Percentiles rank a stretch among this genome's conserved stretches.
Evolutionary conservation across 352 stramenopile species (phyloP).

Genomic region (Phytophthora parvispora): DNA sequence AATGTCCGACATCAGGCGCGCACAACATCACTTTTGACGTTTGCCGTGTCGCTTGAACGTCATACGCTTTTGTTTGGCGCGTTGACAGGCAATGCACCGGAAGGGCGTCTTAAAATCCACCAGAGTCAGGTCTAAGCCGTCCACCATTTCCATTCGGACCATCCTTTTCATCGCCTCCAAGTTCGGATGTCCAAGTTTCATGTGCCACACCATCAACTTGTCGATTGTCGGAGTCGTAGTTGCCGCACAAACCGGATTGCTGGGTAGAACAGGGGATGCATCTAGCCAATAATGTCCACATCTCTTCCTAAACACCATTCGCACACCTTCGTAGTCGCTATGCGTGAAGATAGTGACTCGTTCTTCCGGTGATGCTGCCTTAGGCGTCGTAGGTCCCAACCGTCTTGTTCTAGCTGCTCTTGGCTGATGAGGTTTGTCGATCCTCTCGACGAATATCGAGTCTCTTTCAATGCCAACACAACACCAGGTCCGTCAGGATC

Average conservation of each 20-base stretch:
- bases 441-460: neutral
- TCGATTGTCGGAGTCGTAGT: neutral
- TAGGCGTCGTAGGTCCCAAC: neutral
- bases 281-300: neutral
- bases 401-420: neutral
- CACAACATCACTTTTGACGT: neutral
- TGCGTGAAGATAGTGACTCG: neutral
- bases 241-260: neutral
- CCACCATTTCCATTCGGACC: neutral
- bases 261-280: neutral
- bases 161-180: neutral
- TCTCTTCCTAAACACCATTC: neutral
- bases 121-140: neutral
- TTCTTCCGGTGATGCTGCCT: neutral
- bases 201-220: neutral
- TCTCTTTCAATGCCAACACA: neutral
- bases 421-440: neutral
- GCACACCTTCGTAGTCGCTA: neutral
- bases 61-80: conserved; percentile 1
- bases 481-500: neutral
- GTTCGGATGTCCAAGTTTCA: neutral
- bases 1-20: conserved; percentile 2
- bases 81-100: conserved; percentile 6
- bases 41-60: neutral
- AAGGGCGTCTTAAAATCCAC: neutral